phyloP scores from a whole-genome alignment of 768 basidiomycete species.

The Amanita subjunquillea region DNA sequence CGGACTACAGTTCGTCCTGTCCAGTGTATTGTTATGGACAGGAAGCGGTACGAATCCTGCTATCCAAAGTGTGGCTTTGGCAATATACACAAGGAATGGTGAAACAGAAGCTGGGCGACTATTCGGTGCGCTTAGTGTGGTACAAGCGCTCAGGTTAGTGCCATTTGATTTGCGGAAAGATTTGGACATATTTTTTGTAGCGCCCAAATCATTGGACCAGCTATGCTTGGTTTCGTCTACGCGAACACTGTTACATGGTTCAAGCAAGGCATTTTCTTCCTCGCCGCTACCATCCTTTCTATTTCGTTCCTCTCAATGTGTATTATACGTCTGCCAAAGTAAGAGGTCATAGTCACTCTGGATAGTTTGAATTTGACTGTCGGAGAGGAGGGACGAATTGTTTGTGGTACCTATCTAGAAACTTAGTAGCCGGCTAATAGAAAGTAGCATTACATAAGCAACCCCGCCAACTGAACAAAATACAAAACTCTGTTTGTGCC shows the following conservation, averaged over 20 bases:
- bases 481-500: slow-evolving; percentile 10
- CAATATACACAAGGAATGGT: slow-evolving; percentile 44
- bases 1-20: slow-evolving; percentile 39
- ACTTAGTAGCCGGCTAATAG: too few species aligned
- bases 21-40: slow-evolving; percentile 45
- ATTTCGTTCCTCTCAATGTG: not conserved
- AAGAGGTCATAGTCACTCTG: too few species aligned
- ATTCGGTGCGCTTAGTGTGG: slow-evolving; percentile 75
- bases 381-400: too few species aligned
- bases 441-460: not conserved
- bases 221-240: slow-evolving; percentile 64
- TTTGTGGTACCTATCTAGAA: not conserved
- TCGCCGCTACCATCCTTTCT: not conserved
- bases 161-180: not conserved
- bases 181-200: slow-evolving; percentile 20
- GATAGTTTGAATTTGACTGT: too few species aligned
- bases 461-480: slow-evolving; percentile 20
- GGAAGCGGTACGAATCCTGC: slow-evolving; percentile 59
- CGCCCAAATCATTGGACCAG: slow-evolving; percentile 59
- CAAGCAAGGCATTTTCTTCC: slow-evolving; percentile 58
- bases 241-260: slow-evolving; percentile 59
- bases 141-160: slow-evolving; percentile 55
- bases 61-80: slow-evolving; percentile 60
- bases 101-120: slow-evolving; percentile 61
- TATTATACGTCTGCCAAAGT: not conserved